Conservation (phyloP, 1,284 basidiomycete species). For the Papiliotrema nemorosa region DNA sequence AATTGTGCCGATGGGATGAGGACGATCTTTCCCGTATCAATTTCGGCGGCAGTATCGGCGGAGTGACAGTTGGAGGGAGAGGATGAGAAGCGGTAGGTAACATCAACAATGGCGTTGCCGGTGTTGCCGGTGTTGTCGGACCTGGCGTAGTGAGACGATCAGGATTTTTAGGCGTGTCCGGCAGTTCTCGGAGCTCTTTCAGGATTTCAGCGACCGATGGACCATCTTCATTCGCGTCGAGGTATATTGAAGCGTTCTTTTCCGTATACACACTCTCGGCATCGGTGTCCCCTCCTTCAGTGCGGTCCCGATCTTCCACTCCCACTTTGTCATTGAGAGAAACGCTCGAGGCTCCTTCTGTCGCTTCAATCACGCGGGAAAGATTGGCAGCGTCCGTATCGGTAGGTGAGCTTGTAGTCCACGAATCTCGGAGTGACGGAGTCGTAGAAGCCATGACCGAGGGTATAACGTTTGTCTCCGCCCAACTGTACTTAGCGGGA, state of each 20-base stretch:
- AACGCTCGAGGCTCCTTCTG: background rate
- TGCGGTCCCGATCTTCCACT: constrained; percentile 2
- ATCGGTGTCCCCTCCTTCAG: constrained; percentile 1
- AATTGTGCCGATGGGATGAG: background rate
- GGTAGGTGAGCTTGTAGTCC: constrained; percentile 6
- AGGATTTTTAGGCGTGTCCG: constrained; percentile 14
- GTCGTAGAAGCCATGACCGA: background rate
- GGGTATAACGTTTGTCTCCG: constrained; percentile 25
- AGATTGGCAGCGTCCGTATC: constrained; percentile 1
- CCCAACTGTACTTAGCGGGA: constrained; percentile 27
- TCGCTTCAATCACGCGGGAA: background rate
- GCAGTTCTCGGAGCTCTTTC: constrained; percentile 32
- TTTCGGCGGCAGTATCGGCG: background rate
- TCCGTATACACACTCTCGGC: constrained; percentile 2
- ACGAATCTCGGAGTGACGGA: constrained; percentile 9
- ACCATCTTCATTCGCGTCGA: constrained; percentile 31
- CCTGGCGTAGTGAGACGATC: background rate
- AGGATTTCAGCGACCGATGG: constrained; percentile 30
- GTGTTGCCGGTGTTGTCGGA: background rate
- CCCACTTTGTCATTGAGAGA: background rate
- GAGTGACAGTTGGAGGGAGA: background rate
- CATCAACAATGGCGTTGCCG: background rate
- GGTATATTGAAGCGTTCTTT: constrained; percentile 29
- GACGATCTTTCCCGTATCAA: background rate
- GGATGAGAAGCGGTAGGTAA: background rate